Conservation (phyloP, 1,284 basidiomycete species). For the Pseudozyma flocculosa region DNA sequence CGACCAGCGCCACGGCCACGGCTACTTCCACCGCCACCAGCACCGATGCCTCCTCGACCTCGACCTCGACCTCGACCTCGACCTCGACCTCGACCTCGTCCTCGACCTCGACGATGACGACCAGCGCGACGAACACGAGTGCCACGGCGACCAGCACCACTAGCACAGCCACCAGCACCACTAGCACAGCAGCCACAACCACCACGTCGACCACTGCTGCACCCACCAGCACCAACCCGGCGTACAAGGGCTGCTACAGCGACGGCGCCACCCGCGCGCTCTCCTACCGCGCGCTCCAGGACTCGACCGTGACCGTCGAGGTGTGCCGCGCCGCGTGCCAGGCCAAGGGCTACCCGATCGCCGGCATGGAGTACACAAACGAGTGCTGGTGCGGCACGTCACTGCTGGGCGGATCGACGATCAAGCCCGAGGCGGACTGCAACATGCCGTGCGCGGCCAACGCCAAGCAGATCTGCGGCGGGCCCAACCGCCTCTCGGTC, state of each 20-base stretch:
- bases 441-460: constrained; percentile 54
- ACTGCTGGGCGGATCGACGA: constrained; percentile 4
- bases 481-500: constrained; percentile 48
- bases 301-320: not conserved
- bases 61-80: too few species aligned
- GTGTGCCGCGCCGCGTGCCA: constrained; percentile 8
- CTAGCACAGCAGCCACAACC: too few species aligned
- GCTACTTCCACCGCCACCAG: constrained; percentile 1
- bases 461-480: constrained; percentile 55
- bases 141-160: too few species aligned
- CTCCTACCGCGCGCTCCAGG: not conserved
- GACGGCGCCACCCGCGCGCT: constrained; percentile 7
- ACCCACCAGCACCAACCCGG: constrained; percentile 15
- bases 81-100: too few species aligned
- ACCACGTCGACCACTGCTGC: too few species aligned
- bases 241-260: constrained; percentile 13
- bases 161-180: too few species aligned
- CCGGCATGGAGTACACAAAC: constrained; percentile 13
- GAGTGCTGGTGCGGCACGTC: constrained; percentile 57
- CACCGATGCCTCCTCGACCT: too few species aligned
- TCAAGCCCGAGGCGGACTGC: constrained; percentile 20
- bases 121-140: too few species aligned
- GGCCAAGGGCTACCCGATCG: constrained; percentile 6
- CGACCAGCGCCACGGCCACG: not conserved
- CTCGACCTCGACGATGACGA: too few species aligned